These are phyloP conservation scores for Babesia ovis DNA, from an alignment of 169 alveolate species.

Conservation along the genomic window DNA sequence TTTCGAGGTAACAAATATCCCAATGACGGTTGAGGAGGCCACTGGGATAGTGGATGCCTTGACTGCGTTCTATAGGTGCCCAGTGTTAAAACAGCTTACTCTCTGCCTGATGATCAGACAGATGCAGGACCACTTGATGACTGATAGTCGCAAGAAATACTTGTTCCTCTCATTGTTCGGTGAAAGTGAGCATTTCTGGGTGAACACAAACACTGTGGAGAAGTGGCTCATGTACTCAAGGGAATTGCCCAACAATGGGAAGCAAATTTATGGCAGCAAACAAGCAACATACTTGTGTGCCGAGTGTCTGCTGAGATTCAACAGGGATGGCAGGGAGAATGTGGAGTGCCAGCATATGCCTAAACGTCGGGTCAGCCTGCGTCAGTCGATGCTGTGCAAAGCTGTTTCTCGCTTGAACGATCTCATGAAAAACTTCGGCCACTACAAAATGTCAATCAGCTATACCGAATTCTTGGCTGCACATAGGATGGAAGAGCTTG, in stretches of 20 bases:
- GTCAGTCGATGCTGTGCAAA: constrained; percentile 47
- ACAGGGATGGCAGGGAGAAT: neutral
- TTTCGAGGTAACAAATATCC: constrained; percentile 34
- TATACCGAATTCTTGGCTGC: constrained; percentile 67
- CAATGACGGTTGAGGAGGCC: constrained; percentile 47
- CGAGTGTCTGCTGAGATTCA: constrained; percentile 4
- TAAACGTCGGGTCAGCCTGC: constrained; percentile 29
- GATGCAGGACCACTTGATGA: constrained; percentile 34
- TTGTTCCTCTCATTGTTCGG: constrained; percentile 48
- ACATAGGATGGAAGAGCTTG: constrained; percentile 39
- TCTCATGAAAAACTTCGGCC: constrained; percentile 18
- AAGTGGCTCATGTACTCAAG: constrained; percentile 35
- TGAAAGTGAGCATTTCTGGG: constrained; percentile 27
- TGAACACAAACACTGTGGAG: constrained; percentile 27
- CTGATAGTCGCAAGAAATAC: constrained; percentile 26
- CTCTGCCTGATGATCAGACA: constrained; percentile 65
- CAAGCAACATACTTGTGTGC: constrained; percentile 7
- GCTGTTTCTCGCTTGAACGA: constrained; percentile 35
- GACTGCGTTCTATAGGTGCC: constrained; percentile 51
- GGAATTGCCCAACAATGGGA: neutral
- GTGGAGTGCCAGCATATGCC: neutral
- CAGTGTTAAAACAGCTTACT: constrained; percentile 56
- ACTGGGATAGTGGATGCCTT: constrained; percentile 35
- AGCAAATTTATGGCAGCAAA: neutral
- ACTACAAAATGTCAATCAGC: constrained; percentile 47